phyloP scores from a whole-genome alignment of 2,329 filamentous ascomycete genomes.

The Dothiorella sarmentorum region DNA sequence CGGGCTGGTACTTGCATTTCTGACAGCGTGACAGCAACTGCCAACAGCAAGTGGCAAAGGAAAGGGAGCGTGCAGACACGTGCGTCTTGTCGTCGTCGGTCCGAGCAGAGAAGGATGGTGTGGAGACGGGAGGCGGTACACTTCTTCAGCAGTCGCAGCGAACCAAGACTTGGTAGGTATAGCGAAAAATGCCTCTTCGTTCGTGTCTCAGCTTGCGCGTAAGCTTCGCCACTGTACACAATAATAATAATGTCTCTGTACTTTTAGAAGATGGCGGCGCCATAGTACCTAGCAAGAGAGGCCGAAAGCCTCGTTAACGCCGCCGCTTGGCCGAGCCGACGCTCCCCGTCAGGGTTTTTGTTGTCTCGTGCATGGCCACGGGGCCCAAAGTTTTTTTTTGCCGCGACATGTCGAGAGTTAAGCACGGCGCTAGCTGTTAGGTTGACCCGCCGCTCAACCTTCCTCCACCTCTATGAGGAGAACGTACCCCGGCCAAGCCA shows the following conservation, averaged over 20 bases:
- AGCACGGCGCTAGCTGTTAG: conserved; percentile 6
- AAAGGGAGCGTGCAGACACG: background rate
- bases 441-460: conserved; percentile 7
- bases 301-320: conserved; percentile 1
- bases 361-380: background rate
- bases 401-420: background rate
- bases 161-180: too few species aligned
- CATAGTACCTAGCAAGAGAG: conserved; percentile 3
- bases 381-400: background rate
- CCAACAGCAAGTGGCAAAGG: background rate
- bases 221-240: conserved; percentile 8
- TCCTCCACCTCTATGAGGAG: background rate
- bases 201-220: conserved; percentile 14
- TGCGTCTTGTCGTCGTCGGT: background rate
- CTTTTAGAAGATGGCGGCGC: background rate
- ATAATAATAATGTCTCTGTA: too few species aligned
- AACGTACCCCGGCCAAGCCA: background rate
- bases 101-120: background rate
- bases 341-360: background rate
- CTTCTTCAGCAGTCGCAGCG: too few species aligned
- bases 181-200: too few species aligned
- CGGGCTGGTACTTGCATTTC: background rate
- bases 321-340: conserved; percentile 10
- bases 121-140: background rate
- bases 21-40: background rate